Base-by-base conservation (phyloP, 176 grass and related monocot species). In the Puya raimondii region DNA sequence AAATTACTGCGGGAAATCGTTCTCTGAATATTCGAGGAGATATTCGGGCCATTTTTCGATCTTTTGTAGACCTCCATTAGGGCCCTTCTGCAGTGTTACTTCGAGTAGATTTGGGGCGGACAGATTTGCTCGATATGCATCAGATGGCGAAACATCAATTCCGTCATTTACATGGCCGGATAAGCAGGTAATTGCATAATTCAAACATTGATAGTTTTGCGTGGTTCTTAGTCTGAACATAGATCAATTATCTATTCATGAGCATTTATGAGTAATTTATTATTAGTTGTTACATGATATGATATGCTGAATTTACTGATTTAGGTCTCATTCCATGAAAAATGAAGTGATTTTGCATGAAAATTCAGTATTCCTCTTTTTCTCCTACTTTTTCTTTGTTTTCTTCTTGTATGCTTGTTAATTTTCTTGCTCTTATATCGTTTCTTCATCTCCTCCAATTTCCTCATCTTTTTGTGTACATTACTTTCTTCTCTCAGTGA, bases 141-240 rank as follows among this genome's bases (percentile, higher is more conserved):
- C 78, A 23, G 73, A 81, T 20, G 84, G 85, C 11, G 89, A 99
- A 85, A 57, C 70, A 61, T 76, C 77, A 14, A 67, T 73, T 51
- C 66, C 75, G 0, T 48, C 86, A 12, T 99, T 84, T 67, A 11
- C 87, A 51, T 99, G 94, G 94, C 87, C 82, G 56, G 86, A 99
- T 72, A 99, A 93, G 68, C 70, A 91, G 94, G 94, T 96, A 57
- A 49, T 49, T 74, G 50, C 25, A 73, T 70, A 42, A 6, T 58
- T 80, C 22, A 18, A 64, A 48, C 17, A 23, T 51, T 14, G 12
- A 27, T 49, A 69, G 27, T 72, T 49, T 69, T 70, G 47, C 5
- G 49, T 66, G 47, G 20, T 69, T 49, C 27, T 49, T 48, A 42
- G 33, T 42, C 33, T 42, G 33, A 42, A 42, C 4, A 42, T 42